Evolutionary conservation across 108 stramenopile species (phyloP).

Genomic region (Chaetoceros tenuissimus): DNA sequence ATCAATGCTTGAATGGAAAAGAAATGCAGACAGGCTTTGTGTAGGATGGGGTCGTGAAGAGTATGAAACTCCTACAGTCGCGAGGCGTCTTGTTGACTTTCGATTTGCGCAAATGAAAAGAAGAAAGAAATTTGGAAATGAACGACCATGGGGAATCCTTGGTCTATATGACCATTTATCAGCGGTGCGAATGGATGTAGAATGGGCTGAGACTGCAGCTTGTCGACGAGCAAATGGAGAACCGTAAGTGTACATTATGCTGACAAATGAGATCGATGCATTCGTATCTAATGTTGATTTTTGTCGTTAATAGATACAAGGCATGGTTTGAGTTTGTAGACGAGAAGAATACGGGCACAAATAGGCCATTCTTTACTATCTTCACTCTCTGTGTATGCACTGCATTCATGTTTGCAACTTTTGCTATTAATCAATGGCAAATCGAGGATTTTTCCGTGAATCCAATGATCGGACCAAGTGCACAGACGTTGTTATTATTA

Average conservation of each 20-base stretch:
- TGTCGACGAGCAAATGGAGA: conserved; percentile 60
- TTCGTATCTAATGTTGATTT: neutral
- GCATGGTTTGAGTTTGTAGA: neutral
- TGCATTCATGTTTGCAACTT: conserved; percentile 42
- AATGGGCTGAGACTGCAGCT: conserved; percentile 88
- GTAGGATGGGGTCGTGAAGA: neutral
- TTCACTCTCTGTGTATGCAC: conserved; percentile 48
- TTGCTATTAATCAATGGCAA: conserved; percentile 69
- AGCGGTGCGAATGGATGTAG: conserved; percentile 65
- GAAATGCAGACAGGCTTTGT: neutral
- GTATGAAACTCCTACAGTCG: neutral
- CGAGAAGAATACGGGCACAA: conserved; percentile 21
- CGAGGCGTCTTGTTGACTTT: conserved; percentile 64
- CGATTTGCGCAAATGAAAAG: conserved; percentile 77
- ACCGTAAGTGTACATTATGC: conserved; percentile 20
- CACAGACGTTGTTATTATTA: conserved; percentile 66
- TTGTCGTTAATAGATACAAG: neutral
- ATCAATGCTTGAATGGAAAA: neutral
- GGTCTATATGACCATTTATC: conserved; percentile 76
- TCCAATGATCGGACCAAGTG: conserved; percentile 83
- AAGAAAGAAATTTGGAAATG: conserved; percentile 56
- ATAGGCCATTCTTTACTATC: conserved; percentile 70
- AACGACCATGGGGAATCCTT: conserved; percentile 73
- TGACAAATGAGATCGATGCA: no score
- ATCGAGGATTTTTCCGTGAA: conserved; percentile 77